Conservation (phyloP, 2,329 filamentous ascomycete species). For the Grosmannia clavigera region DNA sequence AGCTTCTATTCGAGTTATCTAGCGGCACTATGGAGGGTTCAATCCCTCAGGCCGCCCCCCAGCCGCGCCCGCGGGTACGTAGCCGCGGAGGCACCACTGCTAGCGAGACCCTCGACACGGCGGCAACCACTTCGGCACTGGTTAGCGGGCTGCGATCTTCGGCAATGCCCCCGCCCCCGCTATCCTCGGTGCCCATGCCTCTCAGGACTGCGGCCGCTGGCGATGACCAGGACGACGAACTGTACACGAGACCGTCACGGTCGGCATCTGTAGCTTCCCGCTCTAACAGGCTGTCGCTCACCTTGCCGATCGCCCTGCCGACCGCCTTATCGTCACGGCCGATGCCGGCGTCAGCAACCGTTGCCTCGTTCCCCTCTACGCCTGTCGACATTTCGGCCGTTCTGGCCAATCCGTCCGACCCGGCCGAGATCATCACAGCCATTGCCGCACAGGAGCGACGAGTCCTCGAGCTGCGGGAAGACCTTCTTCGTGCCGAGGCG, state of each 20-base stretch:
- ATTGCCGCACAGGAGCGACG: constrained; percentile 85
- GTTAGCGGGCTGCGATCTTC: constrained; percentile 11
- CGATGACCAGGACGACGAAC: constrained; percentile 20
- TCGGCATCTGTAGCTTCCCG: constrained; percentile 41
- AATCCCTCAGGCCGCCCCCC: constrained; percentile 1
- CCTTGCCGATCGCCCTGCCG: constrained; percentile 46
- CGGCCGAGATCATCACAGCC: constrained; percentile 66
- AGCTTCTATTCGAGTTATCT: constrained; percentile 8
- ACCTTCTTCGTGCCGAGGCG: constrained; percentile 69
- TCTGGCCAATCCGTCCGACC: constrained; percentile 36
- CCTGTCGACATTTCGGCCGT: constrained; percentile 30
- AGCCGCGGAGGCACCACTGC: neutral
- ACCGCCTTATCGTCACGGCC: constrained; percentile 40
- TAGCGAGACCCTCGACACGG: constrained; percentile 1
- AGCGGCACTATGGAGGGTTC: constrained; percentile 5
- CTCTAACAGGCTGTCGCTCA: constrained; percentile 47
- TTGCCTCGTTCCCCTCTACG: constrained; percentile 34
- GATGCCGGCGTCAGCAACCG: constrained; percentile 30
- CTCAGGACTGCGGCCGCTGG: neutral
- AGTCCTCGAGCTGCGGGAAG: constrained; percentile 83
- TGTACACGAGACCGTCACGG: constrained; percentile 33
- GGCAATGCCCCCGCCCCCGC: constrained; percentile 20
- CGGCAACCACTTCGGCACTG: constrained; percentile 10
- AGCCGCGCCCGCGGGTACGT: constrained; percentile 2
- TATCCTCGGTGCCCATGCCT: constrained; percentile 3